Percentiles rank a stretch among this genome's conserved stretches.
Evolutionary conservation across 2,329 filamentous ascomycete genomes (phyloP).

Genomic region (Botrytis medusae): DNA sequence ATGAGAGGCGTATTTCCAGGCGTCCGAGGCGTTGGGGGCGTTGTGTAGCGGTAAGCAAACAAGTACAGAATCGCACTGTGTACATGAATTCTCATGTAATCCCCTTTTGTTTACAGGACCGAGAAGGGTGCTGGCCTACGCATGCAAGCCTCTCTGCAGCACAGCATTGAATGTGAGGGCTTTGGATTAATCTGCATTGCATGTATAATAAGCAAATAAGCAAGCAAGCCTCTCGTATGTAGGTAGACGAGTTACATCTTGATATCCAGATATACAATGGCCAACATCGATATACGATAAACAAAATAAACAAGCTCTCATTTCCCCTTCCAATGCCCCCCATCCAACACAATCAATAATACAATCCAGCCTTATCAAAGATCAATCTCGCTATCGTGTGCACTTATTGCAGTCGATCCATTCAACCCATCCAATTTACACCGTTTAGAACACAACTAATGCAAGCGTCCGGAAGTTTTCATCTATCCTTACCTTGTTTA

Average conservation of each 20-base stretch:
- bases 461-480: neutral
- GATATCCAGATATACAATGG: neutral
- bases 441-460: neutral
- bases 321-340: neutral
- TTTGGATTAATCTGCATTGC: neutral
- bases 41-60: neutral
- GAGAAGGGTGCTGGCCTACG: neutral
- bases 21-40: neutral
- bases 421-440: neutral
- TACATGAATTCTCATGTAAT: neutral
- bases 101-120: neutral
- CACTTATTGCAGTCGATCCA: neutral
- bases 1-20: neutral
- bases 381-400: neutral
- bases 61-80: neutral
- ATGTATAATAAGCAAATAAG: neutral
- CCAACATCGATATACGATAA: neutral
- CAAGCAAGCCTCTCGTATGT: neutral
- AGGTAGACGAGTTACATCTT: neutral
- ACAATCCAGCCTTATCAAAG: neutral
- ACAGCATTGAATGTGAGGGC: neutral
- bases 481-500: neutral
- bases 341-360: neutral
- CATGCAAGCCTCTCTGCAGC: constrained; percentile 1
- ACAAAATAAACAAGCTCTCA: neutral